These are phyloP conservation scores for Aspergillus arachidicola DNA, from an alignment of 2,329 filamentous ascomycete species.

Conservation along the genomic window DNA sequence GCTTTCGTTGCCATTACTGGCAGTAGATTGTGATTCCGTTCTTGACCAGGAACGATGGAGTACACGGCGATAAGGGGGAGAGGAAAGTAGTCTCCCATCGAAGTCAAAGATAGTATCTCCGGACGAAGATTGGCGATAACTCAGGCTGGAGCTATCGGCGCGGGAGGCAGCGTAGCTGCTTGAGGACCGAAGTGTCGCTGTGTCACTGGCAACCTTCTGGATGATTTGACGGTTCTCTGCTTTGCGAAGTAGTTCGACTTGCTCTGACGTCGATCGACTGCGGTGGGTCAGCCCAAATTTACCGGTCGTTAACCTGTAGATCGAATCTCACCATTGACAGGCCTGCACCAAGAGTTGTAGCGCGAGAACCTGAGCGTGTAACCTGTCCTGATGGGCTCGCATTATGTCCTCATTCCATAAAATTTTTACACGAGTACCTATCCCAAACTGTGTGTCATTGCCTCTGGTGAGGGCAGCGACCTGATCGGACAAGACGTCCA, in stretches of 20 bases:
- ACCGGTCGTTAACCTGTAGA: neutral
- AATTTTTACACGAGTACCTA: slow-evolving; percentile 31
- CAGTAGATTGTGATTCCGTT: slow-evolving; percentile 8
- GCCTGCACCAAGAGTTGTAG: slow-evolving; percentile 43
- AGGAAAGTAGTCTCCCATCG: slow-evolving; percentile 30
- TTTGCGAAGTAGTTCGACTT: slow-evolving; percentile 36
- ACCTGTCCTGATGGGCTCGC: slow-evolving; percentile 36
- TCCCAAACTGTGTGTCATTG: slow-evolving; percentile 23
- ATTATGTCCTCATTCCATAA: slow-evolving; percentile 43
- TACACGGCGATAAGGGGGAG: slow-evolving; percentile 28
- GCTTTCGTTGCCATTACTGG: slow-evolving; percentile 19
- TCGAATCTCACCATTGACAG: slow-evolving; percentile 38
- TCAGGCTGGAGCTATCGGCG: slow-evolving; percentile 28
- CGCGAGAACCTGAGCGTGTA: slow-evolving; percentile 41
- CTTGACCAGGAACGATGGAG: slow-evolving; percentile 18
- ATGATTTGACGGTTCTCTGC: slow-evolving; percentile 38
- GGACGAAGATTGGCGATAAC: slow-evolving; percentile 28
- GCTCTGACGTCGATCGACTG: slow-evolving; percentile 38
- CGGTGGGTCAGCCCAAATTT: slow-evolving; percentile 1
- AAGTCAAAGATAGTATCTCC: slow-evolving; percentile 38
- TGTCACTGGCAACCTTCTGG: slow-evolving; percentile 40
- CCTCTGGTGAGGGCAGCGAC: slow-evolving; percentile 32
- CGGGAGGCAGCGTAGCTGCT: slow-evolving; percentile 30
- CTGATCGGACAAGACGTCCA: slow-evolving; percentile 39
- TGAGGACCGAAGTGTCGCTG: slow-evolving; percentile 35